Evolutionary conservation across 1,284 basidiomycete genomes (phyloP), one percentile per base, ranked within the genome.

Genomic region (Heterobasidion irregulare): DNA sequence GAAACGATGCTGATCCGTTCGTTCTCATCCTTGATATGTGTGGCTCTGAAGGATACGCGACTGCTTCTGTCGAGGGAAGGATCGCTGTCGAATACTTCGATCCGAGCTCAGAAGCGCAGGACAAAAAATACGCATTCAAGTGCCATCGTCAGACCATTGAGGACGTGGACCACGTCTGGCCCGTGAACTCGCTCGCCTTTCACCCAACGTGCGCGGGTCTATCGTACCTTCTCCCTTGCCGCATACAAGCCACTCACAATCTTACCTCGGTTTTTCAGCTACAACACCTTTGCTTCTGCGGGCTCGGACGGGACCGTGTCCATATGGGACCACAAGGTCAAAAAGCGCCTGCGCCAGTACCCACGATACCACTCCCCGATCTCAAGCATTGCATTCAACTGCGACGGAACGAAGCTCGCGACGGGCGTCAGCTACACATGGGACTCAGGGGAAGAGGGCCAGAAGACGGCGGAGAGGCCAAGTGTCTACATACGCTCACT

Each of bases 51-150:
- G 95, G 96, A 8, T 99, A 92, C 70, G 94, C 94, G 1, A 93
- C 89, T 0, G 90, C 87, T 0, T 96, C 93, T 0, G 92, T 98
- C 15, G 97, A 99, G 68, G 96, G 96, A 0, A 82, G 96, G 44
- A 94, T 99, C 55, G 94, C 95, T 0, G 95, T 99, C 46, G 97
- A 99, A 68, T 98, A 97, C 71, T 95, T 98, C 65, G 93, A 98
- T 62, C 83, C 91, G 2, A 82, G 82, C 9, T 76, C 84, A 0
- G 79, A 82, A 26, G 76, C 78, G 0, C 94, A 98, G 69, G 83
- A 87, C 15, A 88, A 90, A 68, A 98, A 98, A 71, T 99, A 99
- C 68, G 97, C 97, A 2, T 99, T 98, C 82, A 95, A 98, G 67
- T 98, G 95, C 63, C 96, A 99, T 66, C 80, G 96, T 16, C 88